A percentile compares a stretch with the other conserved stretches of the same genome.
Conservation (phyloP, 2,329 filamentous ascomycete species). For the Alternaria alternata region DNA sequence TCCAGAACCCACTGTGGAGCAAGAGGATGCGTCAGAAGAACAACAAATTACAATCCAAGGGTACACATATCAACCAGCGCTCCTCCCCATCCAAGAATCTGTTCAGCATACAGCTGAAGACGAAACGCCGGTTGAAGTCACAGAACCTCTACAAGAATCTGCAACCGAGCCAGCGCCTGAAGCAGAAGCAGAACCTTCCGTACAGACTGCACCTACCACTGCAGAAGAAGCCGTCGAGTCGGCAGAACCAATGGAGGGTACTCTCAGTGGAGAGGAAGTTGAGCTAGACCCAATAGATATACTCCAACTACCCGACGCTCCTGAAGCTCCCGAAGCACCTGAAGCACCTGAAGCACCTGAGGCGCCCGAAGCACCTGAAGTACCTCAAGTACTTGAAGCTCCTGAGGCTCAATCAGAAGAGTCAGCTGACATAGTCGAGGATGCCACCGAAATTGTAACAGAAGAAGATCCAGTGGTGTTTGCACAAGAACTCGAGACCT, state of each 20-base stretch:
- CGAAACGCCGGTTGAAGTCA: background rate
- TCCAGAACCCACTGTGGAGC: conserved; percentile 5
- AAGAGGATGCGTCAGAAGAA: conserved; percentile 4
- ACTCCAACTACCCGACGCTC: background rate
- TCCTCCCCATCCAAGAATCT: conserved; percentile 1
- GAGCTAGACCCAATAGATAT: conserved; percentile 2
- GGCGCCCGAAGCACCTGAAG: background rate
- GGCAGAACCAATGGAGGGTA: conserved; percentile 5
- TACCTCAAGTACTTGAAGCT: background rate
- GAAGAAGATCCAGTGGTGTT: background rate
- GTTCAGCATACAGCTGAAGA: background rate
- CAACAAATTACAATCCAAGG: conserved; percentile 6
- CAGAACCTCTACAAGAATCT: background rate
- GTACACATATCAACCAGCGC: conserved; percentile 3
- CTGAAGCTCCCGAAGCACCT: background rate
- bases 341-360: background rate
- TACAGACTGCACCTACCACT: background rate
- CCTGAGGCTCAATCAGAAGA: conserved; percentile 9
- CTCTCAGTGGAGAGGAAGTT: background rate
- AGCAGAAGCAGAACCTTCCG: conserved; percentile 3
- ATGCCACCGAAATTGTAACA: background rate
- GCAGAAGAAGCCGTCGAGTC: background rate
- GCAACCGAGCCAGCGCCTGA: background rate
- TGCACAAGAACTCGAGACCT: background rate
- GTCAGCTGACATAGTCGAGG: background rate